Evolutionary conservation across 305 asterid genomes (phyloP).

Genomic region (Rubia peregrina): DNA sequence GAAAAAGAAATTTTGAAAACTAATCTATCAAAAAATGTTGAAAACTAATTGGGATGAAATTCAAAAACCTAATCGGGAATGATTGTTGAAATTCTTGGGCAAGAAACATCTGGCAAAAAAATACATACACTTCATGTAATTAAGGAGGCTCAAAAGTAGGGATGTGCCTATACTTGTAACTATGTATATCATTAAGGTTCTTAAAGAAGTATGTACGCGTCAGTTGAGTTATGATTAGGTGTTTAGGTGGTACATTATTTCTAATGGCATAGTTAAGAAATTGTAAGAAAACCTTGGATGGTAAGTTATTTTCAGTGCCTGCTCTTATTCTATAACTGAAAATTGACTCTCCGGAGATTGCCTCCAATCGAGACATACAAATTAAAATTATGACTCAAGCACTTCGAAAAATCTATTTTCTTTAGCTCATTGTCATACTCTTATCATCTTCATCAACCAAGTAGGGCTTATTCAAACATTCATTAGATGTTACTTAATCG

Average conservation of each 20-base stretch:
- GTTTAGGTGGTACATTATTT: not conserved
- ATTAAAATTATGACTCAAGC: constrained; percentile 80
- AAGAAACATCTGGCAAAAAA: constrained; percentile 97
- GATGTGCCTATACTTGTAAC: constrained; percentile 43
- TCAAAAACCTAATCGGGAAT: constrained; percentile 39
- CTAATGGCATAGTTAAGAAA: not conserved
- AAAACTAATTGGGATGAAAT: no score
- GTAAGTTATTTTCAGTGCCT: constrained; percentile 34
- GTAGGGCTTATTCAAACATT: constrained; percentile 30
- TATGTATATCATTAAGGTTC: constrained; percentile 10
- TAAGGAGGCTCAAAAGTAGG: constrained; percentile 92
- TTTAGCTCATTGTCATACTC: constrained; percentile 62
- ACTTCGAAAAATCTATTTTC: constrained; percentile 76
- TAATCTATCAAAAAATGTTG: no score
- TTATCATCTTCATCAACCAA: constrained; percentile 86
- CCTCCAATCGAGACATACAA: constrained; percentile 45
- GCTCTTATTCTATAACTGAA: constrained; percentile 86
- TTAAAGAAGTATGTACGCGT: not conserved
- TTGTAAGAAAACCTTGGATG: not conserved
- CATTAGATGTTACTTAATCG: not conserved
- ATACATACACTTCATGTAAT: constrained; percentile 83
- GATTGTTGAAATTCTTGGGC: constrained; percentile 84
- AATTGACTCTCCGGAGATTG: constrained; percentile 45
- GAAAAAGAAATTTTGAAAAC: no score
- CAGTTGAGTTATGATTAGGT: not conserved